Conservation (phyloP, 176 grass and related monocot genomes). For the Ampelocalamus luodianensis region DNA sequence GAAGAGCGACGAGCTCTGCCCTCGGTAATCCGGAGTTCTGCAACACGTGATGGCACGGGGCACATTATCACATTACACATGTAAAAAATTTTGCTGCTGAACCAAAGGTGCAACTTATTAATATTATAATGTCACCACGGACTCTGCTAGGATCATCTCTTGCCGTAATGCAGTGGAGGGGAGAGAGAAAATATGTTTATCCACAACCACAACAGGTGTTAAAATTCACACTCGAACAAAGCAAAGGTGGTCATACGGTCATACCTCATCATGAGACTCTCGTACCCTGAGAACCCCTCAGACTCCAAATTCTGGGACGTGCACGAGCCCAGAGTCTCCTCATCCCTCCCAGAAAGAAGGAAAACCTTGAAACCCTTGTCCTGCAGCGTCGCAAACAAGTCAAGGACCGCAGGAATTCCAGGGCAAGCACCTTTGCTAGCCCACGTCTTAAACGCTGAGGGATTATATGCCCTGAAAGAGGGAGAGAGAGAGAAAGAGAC, state of each 20-base stretch:
- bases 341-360: constrained; percentile 79
- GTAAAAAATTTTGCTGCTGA: background rate
- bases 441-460: constrained; percentile 69
- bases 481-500: background rate
- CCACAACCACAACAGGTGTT: background rate
- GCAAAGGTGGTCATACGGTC: background rate
- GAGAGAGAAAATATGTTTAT: no score
- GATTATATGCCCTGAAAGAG: constrained; percentile 64
- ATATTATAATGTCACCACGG: no score
- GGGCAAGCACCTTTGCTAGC: constrained; percentile 61
- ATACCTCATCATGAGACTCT: constrained; percentile 86
- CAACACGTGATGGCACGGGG: background rate
- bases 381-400: constrained; percentile 53
- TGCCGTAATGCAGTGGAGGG: background rate
- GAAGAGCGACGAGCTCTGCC: constrained; percentile 68
- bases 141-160: background rate
- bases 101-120: background rate
- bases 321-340: constrained; percentile 49
- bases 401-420: constrained; percentile 59
- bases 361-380: constrained; percentile 78
- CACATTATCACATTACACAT: background rate
- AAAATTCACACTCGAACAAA: background rate
- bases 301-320: constrained; percentile 62
- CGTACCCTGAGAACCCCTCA: constrained; percentile 72
- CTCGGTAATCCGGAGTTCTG: constrained; percentile 65